phyloP scores from a whole-genome alignment of 257 asterid species.

The Petrea volubilis region DNA sequence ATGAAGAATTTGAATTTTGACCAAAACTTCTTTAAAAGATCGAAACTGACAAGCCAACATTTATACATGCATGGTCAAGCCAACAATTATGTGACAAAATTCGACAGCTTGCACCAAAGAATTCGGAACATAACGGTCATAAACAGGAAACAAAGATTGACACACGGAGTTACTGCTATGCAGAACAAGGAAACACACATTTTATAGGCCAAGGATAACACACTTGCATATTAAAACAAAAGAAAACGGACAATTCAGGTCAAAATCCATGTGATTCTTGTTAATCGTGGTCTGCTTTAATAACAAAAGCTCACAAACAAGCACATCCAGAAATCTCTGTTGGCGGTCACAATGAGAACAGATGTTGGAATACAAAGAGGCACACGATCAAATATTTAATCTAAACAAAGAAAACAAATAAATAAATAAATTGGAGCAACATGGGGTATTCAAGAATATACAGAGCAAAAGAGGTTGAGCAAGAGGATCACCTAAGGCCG shows the following conservation, averaged over 20 bases:
- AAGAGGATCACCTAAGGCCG: slow-evolving; percentile 71
- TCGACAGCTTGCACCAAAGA: neutral
- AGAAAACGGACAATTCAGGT: neutral
- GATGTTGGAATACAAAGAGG: neutral
- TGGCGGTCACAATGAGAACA: neutral
- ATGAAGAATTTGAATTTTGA: neutral
- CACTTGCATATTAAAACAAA: neutral
- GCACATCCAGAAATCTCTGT: slow-evolving; percentile 8
- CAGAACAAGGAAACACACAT: slow-evolving; percentile 1
- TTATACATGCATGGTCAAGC: slow-evolving; percentile 3
- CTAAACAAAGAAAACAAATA: no score
- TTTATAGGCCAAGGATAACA: neutral
- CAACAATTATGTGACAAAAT: slow-evolving; percentile 11
- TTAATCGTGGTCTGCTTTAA: neutral
- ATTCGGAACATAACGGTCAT: neutral
- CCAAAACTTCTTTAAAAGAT: neutral
- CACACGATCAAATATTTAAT: neutral
- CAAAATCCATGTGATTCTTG: neutral
- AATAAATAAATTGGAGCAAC: neutral
- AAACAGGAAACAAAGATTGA: neutral
- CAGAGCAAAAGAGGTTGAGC: neutral
- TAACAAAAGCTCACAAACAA: neutral
- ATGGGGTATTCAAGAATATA: neutral
- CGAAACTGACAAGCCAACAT: neutral
- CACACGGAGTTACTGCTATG: neutral